Evolutionary conservation across 2,329 filamentous ascomycete species (phyloP), one percentile per base, ranked within the genome.

Genomic region (Parasarocladium wereldwijsianum): DNA sequence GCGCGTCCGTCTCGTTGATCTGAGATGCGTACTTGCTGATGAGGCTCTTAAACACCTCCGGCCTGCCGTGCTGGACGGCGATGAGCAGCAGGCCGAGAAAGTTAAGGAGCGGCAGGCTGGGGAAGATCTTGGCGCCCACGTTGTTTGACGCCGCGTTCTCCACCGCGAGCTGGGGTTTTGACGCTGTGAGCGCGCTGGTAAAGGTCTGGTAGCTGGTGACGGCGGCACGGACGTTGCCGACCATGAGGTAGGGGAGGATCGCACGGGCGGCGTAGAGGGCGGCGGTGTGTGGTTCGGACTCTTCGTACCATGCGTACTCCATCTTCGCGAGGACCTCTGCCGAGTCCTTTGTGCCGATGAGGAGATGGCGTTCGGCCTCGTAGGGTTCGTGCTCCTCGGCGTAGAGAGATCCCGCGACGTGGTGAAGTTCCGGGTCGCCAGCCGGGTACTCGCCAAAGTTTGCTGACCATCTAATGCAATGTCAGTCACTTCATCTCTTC

Each of bases 371-470:
- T 55, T 98, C 92, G 10, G 92, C 90, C 35, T 94, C 86, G 61
- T 93, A 93, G 16, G 78, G 70, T 37, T 94, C 84, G 52, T 86
- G 79, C 43, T 94, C 87, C 46, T 92, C 79, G n/a, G 86, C 87
- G 51, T 84, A 93, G 24, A 94, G 61, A 18, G 73, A 76, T 29
- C 90, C 90, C 20, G 77, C 76, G 24, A 93, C 85, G 56, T 96
- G 86, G 55, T 98, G 90, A 33, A 98, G 63, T 45, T 96, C 90
- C 3, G 87, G 80, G 47, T 98, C 90, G 36, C 90, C 90, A 29
- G 84, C 80, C 27, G 90, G 86, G 50, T 81, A 83, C 26, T 90
- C 81, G 41, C 86, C 84, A 46, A 73, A 78, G 50, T 80, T 87
- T 32, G 73, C 67, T 34, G 84, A 92, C 90, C 90, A 98, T 25